A percentile compares a stretch with the other conserved stretches of the same genome.
Conservation (phyloP, 2,329 filamentous ascomycete genomes). For the Chlorencoelia australis region DNA sequence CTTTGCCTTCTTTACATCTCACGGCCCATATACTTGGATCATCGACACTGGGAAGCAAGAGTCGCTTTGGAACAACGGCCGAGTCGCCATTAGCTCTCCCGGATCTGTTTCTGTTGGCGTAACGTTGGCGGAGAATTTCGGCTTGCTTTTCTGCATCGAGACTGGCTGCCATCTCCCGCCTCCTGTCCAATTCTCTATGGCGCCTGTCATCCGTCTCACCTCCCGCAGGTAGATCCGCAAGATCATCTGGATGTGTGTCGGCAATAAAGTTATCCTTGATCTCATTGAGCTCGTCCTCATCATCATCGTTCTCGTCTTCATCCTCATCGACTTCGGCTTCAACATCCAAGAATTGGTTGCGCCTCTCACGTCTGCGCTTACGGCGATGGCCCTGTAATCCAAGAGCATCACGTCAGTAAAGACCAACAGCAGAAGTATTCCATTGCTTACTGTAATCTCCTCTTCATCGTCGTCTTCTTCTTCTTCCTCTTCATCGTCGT, state of each 20-base stretch:
- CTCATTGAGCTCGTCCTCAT: conserved; percentile 79
- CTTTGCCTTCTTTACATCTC: conserved; percentile 89
- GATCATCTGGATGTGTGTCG: conserved; percentile 83
- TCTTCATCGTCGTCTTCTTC: conserved; percentile 57
- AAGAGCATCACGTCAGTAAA: conserved; percentile 22
- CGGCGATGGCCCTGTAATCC: conserved; percentile 52
- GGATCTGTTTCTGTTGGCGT: conserved; percentile 70
- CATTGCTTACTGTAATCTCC: conserved; percentile 38
- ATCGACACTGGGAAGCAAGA: conserved; percentile 85
- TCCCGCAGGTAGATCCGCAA: conserved; percentile 63
- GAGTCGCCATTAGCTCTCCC: conserved; percentile 57
- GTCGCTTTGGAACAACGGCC: conserved; percentile 69
- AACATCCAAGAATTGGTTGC: conserved; percentile 89
- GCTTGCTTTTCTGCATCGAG: conserved; percentile 93
- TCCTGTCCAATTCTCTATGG: conserved; percentile 88
- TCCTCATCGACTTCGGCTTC: conserved; percentile 96
- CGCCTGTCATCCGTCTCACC: conserved; percentile 81
- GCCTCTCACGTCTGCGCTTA: conserved; percentile 66
- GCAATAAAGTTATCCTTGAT: conserved; percentile 72
- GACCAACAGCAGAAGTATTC: conserved; percentile 3
- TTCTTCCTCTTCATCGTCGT: conserved; percentile 40
- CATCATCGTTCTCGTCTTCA: conserved; percentile 78
- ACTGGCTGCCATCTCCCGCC: conserved; percentile 76
- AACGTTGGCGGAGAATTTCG: conserved; percentile 74
- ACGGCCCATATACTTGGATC: conserved; percentile 96